A percentile compares a stretch with the other conserved stretches of the same genome.
Evolutionary conservation across 163 green algal species (phyloP).

Genomic region (Scenedesmus sp.): DNA sequence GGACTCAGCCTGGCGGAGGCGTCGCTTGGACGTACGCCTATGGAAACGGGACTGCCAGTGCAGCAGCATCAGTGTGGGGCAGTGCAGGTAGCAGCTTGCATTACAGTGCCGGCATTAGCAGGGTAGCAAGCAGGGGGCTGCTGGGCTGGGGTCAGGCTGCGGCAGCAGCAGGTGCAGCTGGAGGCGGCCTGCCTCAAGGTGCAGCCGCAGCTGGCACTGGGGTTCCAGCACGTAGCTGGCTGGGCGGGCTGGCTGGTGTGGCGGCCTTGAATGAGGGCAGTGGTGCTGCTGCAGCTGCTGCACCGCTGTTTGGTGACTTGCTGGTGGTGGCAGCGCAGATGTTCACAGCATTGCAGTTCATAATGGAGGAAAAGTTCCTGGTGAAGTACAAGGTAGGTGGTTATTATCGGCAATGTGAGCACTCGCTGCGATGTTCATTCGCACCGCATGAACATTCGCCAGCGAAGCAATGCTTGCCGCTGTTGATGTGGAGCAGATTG

Average conservation of each 20-base stretch:
- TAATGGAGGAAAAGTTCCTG: constrained; percentile 89
- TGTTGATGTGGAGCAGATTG: no score
- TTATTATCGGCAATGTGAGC: background rate
- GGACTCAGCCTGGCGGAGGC: background rate
- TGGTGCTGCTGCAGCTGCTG: constrained; percentile 42
- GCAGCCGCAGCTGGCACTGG: background rate
- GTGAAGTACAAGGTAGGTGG: constrained; percentile 63
- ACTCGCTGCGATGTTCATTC: background rate
- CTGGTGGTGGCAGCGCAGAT: constrained; percentile 87
- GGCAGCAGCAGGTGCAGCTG: background rate
- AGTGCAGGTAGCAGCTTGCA: background rate
- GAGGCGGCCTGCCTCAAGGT: background rate
- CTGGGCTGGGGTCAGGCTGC: background rate
- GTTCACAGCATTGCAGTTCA: constrained; percentile 83
- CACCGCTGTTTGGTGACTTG: constrained; percentile 84
- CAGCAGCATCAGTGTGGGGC: background rate
- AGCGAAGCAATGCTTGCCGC: no score
- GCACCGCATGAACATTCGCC: background rate
- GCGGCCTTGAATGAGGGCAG: background rate
- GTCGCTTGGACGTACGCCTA: background rate
- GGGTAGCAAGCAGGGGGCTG: constrained; percentile 30
- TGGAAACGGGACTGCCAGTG: background rate
- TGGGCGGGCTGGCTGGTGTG: background rate
- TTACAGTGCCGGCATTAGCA: constrained; percentile 2
- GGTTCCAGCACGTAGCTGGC: background rate